phyloP scores from a whole-genome alignment of 371 early-diverging fungal species.

The Entomophthora muscae region DNA sequence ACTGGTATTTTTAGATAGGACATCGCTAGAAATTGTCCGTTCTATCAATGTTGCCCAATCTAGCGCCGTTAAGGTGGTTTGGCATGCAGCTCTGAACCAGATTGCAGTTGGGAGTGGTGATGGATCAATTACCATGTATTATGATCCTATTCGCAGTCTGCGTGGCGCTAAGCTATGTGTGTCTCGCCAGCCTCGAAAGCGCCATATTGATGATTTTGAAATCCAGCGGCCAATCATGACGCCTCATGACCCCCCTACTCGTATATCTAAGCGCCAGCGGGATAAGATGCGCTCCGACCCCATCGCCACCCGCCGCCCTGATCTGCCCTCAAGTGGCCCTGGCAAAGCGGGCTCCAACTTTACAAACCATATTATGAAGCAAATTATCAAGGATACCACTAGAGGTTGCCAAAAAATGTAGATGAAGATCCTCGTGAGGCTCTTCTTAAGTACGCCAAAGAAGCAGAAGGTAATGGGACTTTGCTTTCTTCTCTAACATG shows the following conservation, averaged over 20 bases:
- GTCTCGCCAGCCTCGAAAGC: slow-evolving; percentile 37
- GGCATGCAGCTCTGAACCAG: slow-evolving; percentile 83
- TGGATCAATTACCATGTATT: slow-evolving; percentile 56
- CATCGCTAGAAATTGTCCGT: slow-evolving; percentile 36
- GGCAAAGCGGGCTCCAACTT: slow-evolving; percentile 62
- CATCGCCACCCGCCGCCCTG: slow-evolving; percentile 48
- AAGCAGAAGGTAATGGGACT: slow-evolving; percentile 32
- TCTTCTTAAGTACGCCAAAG: slow-evolving; percentile 70
- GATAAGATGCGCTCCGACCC: slow-evolving; percentile 64
- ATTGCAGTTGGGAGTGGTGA: slow-evolving; percentile 58
- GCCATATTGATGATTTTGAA: slow-evolving; percentile 47
- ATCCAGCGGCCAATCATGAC: slow-evolving; percentile 57
- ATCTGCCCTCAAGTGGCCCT: slow-evolving; percentile 59
- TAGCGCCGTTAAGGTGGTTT: slow-evolving; percentile 57
- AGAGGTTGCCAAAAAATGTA: slow-evolving; percentile 23
- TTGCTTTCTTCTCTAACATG: not conserved
- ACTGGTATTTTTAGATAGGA: slow-evolving; percentile 44
- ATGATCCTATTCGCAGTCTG: slow-evolving; percentile 47
- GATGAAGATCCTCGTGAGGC: slow-evolving; percentile 93
- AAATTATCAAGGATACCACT: slow-evolving; percentile 63
- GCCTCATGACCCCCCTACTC: slow-evolving; percentile 47
- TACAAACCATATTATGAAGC: slow-evolving; percentile 69
- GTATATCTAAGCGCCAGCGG: slow-evolving; percentile 47
- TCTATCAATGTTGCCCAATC: slow-evolving; percentile 26
- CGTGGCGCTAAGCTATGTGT: slow-evolving; percentile 63